Conservation (phyloP, 371 early-diverging fungal species). For the Apophysomyces ossiformis region DNA sequence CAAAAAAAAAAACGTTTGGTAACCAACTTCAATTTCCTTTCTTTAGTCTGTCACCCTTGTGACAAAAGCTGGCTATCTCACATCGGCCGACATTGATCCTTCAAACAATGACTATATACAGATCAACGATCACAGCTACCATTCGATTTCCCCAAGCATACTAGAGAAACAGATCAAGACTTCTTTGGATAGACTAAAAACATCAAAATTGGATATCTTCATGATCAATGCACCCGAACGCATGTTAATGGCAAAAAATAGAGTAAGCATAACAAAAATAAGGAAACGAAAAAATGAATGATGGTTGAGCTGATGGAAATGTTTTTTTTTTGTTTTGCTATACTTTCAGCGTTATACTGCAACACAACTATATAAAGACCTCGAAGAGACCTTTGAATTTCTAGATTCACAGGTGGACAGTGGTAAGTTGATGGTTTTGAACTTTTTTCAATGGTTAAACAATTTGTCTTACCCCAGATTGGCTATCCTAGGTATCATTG, state of each 20-base stretch:
- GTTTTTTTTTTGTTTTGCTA: background rate
- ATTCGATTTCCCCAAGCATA: conserved; percentile 67
- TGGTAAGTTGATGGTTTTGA: conserved; percentile 31
- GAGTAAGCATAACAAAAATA: conserved; percentile 28
- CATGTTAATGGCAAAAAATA: conserved; percentile 62
- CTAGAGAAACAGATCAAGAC: conserved; percentile 61
- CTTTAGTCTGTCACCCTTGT: conserved; percentile 61
- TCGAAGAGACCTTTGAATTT: conserved; percentile 61
- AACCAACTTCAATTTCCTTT: no score
- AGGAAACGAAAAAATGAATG: background rate
- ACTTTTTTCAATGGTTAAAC: no score
- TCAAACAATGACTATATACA: conserved; percentile 49
- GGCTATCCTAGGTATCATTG: conserved; percentile 51
- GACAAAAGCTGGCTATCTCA: conserved; percentile 76
- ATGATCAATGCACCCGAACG: conserved; percentile 85
- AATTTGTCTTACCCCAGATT: background rate
- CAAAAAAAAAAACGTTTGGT: background rate
- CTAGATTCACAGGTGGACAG: conserved; percentile 65
- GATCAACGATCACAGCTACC: conserved; percentile 60
- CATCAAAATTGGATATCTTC: conserved; percentile 69
- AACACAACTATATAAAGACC: conserved; percentile 58
- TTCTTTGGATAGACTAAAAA: conserved; percentile 64
- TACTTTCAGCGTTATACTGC: conserved; percentile 37
- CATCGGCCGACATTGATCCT: conserved; percentile 25
- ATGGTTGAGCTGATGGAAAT: background rate